A percentile compares a stretch with the other conserved stretches of the same genome.
phyloP scores from a whole-genome alignment of 345 rosid species.

The Dipteronia dyeriana region DNA sequence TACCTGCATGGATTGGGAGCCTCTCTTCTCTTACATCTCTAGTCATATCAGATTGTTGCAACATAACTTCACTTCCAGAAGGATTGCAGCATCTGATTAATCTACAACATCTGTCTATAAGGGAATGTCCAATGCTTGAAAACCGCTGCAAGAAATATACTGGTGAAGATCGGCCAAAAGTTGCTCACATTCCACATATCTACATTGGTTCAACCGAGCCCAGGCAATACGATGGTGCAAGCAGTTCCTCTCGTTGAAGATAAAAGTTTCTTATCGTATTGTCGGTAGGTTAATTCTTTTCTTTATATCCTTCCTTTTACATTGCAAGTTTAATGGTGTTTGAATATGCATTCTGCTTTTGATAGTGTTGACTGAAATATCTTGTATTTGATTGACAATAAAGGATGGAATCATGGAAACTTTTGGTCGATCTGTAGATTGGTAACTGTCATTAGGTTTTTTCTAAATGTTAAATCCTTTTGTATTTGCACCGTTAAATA shows the following conservation, averaged over 20 bases:
- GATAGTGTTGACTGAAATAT: neutral
- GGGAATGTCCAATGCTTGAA: constrained; percentile 25
- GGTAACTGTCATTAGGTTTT: neutral
- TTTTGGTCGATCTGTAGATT: neutral
- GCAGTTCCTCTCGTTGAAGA: constrained; percentile 1
- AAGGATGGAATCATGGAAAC: too few species aligned
- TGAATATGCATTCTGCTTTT: too few species aligned
- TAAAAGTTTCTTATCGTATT: neutral
- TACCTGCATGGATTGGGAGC: constrained; percentile 13
- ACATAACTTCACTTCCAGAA: constrained; percentile 22
- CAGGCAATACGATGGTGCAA: too few species aligned
- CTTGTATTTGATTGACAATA: neutral
- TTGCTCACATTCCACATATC: constrained; percentile 6
- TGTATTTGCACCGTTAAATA: neutral
- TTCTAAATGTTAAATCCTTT: neutral
- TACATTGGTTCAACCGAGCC: too few species aligned
- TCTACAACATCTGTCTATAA: constrained; percentile 21
- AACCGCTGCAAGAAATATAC: neutral
- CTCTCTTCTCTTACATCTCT: constrained; percentile 18
- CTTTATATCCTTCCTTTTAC: neutral
- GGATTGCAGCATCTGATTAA: constrained; percentile 1
- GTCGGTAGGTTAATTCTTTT: neutral
- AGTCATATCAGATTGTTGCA: constrained; percentile 21
- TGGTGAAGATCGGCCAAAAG: constrained; percentile 19
- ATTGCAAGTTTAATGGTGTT: neutral